A percentile compares a stretch with the other conserved stretches of the same genome.
These are phyloP conservation scores for Pneumocystis sp. DNA, from an alignment of 1,139 yeast species.

Conservation along the genomic window DNA sequence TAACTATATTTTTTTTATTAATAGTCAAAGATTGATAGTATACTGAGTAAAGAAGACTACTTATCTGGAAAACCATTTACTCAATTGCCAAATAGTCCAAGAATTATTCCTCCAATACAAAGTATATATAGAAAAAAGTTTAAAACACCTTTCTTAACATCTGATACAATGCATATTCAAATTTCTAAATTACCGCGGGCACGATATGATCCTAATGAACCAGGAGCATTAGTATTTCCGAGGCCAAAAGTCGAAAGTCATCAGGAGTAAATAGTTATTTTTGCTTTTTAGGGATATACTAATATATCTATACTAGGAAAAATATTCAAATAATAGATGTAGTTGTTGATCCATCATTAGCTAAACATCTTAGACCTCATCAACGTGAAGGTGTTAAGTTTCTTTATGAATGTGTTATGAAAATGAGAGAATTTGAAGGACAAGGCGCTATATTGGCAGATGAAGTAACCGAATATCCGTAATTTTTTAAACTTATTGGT, in stretches of 20 bases:
- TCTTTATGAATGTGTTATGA: slow-evolving; percentile 70
- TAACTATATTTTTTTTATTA: slow-evolving; percentile 15
- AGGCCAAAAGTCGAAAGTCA: slow-evolving; percentile 19
- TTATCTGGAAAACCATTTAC: background rate
- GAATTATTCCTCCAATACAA: background rate
- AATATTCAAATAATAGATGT: slow-evolving; percentile 33
- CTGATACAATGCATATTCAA: background rate
- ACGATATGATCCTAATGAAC: slow-evolving; percentile 29
- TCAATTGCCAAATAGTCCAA: background rate
- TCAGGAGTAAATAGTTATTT: slow-evolving; percentile 10
- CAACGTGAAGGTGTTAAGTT: slow-evolving; percentile 73
- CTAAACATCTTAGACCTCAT: slow-evolving; percentile 53
- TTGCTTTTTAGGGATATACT: background rate
- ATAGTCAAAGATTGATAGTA: background rate
- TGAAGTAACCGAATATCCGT: slow-evolving; percentile 28
- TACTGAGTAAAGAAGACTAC: background rate
- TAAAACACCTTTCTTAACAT: background rate
- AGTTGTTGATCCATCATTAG: slow-evolving; percentile 52
- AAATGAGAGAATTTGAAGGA: slow-evolving; percentile 35
- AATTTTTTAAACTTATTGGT: background rate
- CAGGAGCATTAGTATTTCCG: slow-evolving; percentile 35
- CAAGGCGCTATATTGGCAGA: slow-evolving; percentile 80
- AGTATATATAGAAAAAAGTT: background rate
- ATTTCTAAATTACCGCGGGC: slow-evolving; percentile 21
- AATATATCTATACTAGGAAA: slow-evolving; percentile 10